These are phyloP conservation scores for Wickerhamomyces sp. DNA, from an alignment of 1,139 yeast genomes.

Conservation along the genomic window DNA sequence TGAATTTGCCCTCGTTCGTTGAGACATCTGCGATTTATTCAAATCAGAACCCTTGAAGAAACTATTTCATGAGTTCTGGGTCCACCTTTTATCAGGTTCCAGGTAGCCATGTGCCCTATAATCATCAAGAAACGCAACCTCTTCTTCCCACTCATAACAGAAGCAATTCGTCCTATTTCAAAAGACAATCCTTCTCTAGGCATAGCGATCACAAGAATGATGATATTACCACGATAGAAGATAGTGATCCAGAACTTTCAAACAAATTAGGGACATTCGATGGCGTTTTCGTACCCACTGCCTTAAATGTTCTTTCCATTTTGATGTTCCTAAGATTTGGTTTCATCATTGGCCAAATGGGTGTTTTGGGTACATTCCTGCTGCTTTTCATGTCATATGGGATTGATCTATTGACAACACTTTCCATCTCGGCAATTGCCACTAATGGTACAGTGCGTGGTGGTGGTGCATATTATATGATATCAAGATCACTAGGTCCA, in stretches of 20 bases:
- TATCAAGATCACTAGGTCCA: slow-evolving; percentile 72
- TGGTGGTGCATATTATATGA: slow-evolving; percentile 84
- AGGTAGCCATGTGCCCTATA: slow-evolving; percentile 27
- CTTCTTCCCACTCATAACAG: slow-evolving; percentile 14
- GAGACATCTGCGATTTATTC: no score
- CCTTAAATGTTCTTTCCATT: slow-evolving; percentile 71
- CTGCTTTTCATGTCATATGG: slow-evolving; percentile 56
- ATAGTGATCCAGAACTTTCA: slow-evolving; percentile 1
- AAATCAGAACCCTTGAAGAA: no score
- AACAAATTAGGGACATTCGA: slow-evolving; percentile 63
- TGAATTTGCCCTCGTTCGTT: no score
- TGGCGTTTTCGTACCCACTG: slow-evolving; percentile 77
- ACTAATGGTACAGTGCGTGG: slow-evolving; percentile 82
- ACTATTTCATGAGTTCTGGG: no score
- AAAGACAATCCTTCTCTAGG: slow-evolving; percentile 8
- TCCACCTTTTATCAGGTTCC: slow-evolving; percentile 27
- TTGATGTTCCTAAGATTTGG: slow-evolving; percentile 80
- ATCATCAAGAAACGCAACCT: slow-evolving; percentile 21
- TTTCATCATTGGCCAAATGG: slow-evolving; percentile 75
- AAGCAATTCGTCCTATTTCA: slow-evolving; percentile 10
- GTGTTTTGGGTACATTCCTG: slow-evolving; percentile 56
- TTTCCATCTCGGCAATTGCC: slow-evolving; percentile 73
- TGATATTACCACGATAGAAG: no score
- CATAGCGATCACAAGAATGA: background rate
- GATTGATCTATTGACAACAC: slow-evolving; percentile 62